Evolutionary conservation across 306 rosid species (phyloP).

Genomic region (Vigna radiata): DNA sequence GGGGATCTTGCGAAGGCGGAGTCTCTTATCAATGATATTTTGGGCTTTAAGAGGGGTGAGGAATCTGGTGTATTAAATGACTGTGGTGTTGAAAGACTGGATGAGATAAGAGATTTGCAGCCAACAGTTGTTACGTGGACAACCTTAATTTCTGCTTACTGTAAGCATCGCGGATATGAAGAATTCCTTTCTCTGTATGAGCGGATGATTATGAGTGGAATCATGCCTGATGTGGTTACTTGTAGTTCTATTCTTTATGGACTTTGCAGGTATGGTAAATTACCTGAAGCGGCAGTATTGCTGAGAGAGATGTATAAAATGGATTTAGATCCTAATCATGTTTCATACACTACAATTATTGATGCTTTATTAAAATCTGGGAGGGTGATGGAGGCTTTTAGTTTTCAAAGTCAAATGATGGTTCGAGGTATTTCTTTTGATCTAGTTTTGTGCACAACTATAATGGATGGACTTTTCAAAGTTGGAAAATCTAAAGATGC

Average conservation of each 20-base stretch:
- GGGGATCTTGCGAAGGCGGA: slow-evolving; percentile 61
- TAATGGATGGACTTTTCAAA: slow-evolving; percentile 85
- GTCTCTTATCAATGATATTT: slow-evolving; percentile 58
- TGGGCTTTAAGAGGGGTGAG: slow-evolving; percentile 42
- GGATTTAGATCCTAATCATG: slow-evolving; percentile 75
- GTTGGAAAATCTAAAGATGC: slow-evolving; percentile 68
- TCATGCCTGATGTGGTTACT: slow-evolving; percentile 78
- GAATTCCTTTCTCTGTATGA: slow-evolving; percentile 71
- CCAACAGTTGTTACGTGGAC: slow-evolving; percentile 72
- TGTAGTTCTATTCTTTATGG: slow-evolving; percentile 72
- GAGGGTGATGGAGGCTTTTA: slow-evolving; percentile 66
- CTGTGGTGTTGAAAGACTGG: slow-evolving; percentile 35
- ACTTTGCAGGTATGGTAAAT: slow-evolving; percentile 76
- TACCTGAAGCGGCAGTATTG: slow-evolving; percentile 67
- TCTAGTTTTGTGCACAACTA: slow-evolving; percentile 66
- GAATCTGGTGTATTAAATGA: slow-evolving; percentile 38
- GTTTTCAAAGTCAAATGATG: slow-evolving; percentile 73
- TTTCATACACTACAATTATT: slow-evolving; percentile 71
- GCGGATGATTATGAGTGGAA: slow-evolving; percentile 73
- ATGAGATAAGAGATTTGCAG: slow-evolving; percentile 43
- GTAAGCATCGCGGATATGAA: slow-evolving; percentile 59
- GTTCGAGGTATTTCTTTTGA: slow-evolving; percentile 77
- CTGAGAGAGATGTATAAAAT: slow-evolving; percentile 77
- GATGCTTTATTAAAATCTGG: slow-evolving; percentile 71
- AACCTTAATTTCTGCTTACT: slow-evolving; percentile 63